A percentile compares a stretch with the other conserved stretches of the same genome.
These are phyloP conservation scores for Sarocladium oryzae DNA, from an alignment of 2,329 filamentous ascomycete genomes.

Conservation along the genomic window DNA sequence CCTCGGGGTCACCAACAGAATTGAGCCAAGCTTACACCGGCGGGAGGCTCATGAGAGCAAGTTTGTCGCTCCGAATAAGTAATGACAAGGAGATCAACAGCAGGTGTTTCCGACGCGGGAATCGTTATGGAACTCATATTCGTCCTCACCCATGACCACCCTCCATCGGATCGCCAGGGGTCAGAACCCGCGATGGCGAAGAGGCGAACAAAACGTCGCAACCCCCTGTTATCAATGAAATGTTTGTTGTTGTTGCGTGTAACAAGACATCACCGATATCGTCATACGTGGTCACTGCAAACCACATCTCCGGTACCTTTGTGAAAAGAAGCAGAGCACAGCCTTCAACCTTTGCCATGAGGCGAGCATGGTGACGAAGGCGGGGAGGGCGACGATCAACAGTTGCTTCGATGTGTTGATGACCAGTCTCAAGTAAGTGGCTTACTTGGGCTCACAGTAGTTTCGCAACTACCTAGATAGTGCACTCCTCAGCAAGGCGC, in stretches of 20 bases:
- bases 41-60: not conserved
- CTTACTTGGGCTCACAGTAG: too few relatives aligned
- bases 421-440: too few relatives aligned
- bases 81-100: not conserved
- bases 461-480: not conserved
- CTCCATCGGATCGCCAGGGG: slow-evolving; percentile 8
- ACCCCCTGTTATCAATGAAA: not conserved
- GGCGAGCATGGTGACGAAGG: too few relatives aligned
- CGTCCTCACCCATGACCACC: not conserved
- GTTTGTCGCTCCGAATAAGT: not conserved
- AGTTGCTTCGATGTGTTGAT: too few relatives aligned
- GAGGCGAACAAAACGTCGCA: slow-evolving; percentile 5
- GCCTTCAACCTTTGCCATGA: too few relatives aligned
- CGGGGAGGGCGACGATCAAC: too few relatives aligned
- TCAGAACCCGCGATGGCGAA: not conserved
- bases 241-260: not conserved
- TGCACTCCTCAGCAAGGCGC: too few relatives aligned
- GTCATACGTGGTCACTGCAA: not conserved
- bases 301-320: not conserved
- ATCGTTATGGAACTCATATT: slow-evolving; percentile 2
- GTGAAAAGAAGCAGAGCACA: not conserved
- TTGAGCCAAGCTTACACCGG: not conserved
- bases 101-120: not conserved
- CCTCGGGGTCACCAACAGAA: not conserved
- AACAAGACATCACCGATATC: not conserved